These are phyloP conservation scores for Clitoria ternatea DNA, from an alignment of 306 rosid species.

Conservation along the genomic window DNA sequence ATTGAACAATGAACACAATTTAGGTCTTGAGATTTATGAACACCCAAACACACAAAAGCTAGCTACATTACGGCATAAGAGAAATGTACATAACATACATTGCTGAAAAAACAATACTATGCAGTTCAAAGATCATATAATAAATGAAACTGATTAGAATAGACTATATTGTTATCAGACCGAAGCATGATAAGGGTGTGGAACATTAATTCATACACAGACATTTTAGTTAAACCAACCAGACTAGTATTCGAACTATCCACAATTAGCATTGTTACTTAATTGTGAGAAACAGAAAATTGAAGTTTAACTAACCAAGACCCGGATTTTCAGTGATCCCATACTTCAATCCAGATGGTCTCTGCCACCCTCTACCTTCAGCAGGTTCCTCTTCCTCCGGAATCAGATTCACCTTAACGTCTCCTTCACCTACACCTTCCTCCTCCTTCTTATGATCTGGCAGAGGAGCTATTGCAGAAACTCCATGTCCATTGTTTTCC, in stretches of 20 bases:
- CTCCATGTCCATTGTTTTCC: constrained; percentile 41
- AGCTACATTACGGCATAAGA: background rate
- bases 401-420: constrained; percentile 37
- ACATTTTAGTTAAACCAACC: background rate
- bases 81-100: background rate
- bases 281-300: background rate
- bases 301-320: constrained; percentile 48
- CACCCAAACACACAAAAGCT: background rate
- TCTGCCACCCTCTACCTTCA: constrained; percentile 45
- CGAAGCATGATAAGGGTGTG: background rate
- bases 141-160: background rate
- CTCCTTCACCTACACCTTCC: constrained; percentile 33
- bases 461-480: constrained; percentile 32
- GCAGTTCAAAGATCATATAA: background rate
- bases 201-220: background rate
- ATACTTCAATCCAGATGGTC: constrained; percentile 49
- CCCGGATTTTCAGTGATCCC: constrained; percentile 73
- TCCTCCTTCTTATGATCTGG: constrained; percentile 44
- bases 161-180: background rate
- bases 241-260: background rate
- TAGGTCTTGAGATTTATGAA: background rate
- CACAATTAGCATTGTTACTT: background rate
- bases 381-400: constrained; percentile 40
- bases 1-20: background rate
- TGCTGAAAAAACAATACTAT: background rate